Conservation (phyloP, 306 rosid species). For the Quercus ilex region DNA sequence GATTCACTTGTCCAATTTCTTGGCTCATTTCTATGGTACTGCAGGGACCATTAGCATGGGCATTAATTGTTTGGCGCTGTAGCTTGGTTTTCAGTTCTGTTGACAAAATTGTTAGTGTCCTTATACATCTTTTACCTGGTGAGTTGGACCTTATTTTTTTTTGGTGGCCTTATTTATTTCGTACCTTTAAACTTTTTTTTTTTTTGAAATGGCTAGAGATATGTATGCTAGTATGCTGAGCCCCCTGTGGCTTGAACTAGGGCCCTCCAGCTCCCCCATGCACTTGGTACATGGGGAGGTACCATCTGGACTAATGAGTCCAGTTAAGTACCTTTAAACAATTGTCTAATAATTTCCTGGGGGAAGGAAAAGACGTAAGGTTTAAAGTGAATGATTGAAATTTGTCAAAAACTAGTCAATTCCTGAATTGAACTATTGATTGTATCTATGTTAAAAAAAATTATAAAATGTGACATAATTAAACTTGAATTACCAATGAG, state of each 20-base stretch:
- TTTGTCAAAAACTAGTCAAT: too few species aligned
- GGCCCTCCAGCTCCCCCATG: too few species aligned
- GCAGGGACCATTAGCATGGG: slow-evolving; percentile 98
- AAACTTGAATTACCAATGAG: background rate
- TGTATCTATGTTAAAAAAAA: too few species aligned
- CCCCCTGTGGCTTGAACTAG: too few species aligned
- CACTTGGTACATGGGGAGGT: too few species aligned
- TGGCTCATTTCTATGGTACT: slow-evolving; percentile 29
- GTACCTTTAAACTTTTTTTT: background rate
- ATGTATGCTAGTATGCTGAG: too few species aligned
- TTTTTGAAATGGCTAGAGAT: too few species aligned
- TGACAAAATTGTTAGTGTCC: slow-evolving; percentile 90
- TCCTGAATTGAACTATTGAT: too few species aligned
- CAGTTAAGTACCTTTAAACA: background rate
- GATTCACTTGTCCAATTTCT: slow-evolving; percentile 7
- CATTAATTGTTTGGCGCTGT: slow-evolving; percentile 96
- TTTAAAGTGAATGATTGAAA: too few species aligned
- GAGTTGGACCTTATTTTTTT: slow-evolving; percentile 21
- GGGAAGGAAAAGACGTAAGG: background rate
- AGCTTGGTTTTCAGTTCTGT: slow-evolving; percentile 92
- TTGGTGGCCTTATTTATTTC: background rate
- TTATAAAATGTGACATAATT: background rate
- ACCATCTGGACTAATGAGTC: too few species aligned
- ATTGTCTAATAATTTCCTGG: background rate
- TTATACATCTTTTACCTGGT: slow-evolving; percentile 95